Conservation (phyloP, 805 yeast species). For the Komagataella kurtzmanii region DNA sequence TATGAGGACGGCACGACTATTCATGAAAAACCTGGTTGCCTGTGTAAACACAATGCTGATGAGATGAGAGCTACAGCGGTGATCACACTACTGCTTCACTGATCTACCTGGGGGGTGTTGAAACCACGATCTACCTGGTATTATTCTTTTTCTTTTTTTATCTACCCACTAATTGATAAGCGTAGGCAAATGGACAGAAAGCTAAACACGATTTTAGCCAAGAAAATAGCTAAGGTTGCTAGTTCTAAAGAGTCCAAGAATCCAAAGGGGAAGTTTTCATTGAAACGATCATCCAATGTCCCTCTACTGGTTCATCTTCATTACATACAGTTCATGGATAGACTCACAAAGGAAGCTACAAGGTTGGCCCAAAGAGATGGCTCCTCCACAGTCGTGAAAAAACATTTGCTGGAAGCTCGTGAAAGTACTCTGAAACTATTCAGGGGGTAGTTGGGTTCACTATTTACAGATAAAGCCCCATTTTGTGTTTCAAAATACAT, state of each 20-base stretch:
- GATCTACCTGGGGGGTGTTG: too few species aligned
- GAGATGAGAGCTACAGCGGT: neutral
- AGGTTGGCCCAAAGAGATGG: constrained; percentile 24
- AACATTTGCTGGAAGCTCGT: constrained; percentile 25
- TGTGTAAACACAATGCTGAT: neutral
- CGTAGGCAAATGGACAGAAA: neutral
- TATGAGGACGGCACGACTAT: neutral
- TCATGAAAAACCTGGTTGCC: neutral
- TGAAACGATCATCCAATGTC: neutral
- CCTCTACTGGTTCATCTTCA: constrained; percentile 26
- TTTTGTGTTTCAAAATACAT: constrained; percentile 1
- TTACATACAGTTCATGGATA: constrained; percentile 31
- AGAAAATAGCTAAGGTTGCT: neutral
- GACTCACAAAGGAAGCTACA: constrained; percentile 25
- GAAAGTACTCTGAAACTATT: constrained; percentile 18
- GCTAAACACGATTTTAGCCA: neutral
- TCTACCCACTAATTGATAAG: neutral
- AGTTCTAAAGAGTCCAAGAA: neutral
- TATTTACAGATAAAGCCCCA: neutral
- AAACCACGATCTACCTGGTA: too few species aligned
- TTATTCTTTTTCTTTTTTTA: neutral
- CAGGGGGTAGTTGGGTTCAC: constrained; percentile 15
- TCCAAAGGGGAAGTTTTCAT: neutral
- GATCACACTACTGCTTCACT: neutral
- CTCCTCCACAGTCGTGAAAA: constrained; percentile 25